Base-by-base conservation (phyloP, 225 moss, liverwort and hornwort genomes). In the Thuidium tamariscinum region DNA sequence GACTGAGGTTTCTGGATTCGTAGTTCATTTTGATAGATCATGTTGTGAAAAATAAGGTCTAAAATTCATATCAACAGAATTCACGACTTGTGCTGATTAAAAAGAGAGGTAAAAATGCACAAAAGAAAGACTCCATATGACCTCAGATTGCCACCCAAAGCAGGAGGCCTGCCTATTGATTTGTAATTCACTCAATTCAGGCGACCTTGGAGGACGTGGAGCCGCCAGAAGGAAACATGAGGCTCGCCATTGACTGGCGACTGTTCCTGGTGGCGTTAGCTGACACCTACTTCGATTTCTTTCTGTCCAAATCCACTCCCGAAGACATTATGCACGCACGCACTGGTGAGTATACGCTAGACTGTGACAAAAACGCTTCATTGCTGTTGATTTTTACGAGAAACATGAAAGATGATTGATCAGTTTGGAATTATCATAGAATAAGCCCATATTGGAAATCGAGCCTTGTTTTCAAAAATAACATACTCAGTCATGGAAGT, bases 251-350 rank as follows among this genome's bases (percentile, higher is more conserved):
- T 2, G 95, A 97, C 83, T 96, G 96, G 97, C 89, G 96, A 74
- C 92, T 91, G 22, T 93, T 99, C 63, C 84, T 97, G 30, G 89
- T 97, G 69, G 90, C 95, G 72, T 86, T 99, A 88, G 95, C 94
- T 34, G 97, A 99, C 91, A 89, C 93, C 27, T 92, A 95, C 86
- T 99, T 94, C 74, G 91, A 94, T 21, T 88, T 86, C 36, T 92
- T 96, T 63, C 94, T 99, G 29, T 97, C 98, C 11, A 90, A 89
- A 51, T 91, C 97, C 39, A 94, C 95, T 18, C 74, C 90, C 10
- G 89, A 96, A 36, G 95, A 96, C 82, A 89, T 99, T 12, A 54
- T 92, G 69, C 83, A 82, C 86, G 95, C 97, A 71, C 93, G 98
- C 66, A 91, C 90, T 82, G 98, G 98, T 99, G 46, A 77, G 26